Evolutionary conservation across 768 basidiomycete species (phyloP), one percentile per base, ranked within the genome.

Genomic region (Lactarius tabidus): DNA sequence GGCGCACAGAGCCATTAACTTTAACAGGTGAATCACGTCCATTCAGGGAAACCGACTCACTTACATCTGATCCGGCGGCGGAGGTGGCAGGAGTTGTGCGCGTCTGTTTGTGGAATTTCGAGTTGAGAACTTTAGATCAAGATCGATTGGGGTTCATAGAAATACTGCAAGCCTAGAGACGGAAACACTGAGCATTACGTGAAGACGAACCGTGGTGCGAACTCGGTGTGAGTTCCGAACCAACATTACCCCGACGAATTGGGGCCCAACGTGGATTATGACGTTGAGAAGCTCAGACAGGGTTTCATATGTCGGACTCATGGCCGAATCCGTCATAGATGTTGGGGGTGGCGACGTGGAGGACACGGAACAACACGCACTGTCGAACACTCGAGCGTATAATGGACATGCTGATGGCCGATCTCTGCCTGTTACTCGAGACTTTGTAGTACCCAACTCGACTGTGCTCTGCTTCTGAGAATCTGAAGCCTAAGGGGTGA

Each of bases 21-120:
- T 62, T 26, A 66, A 31, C 31, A 8, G 36, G 20, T 17, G 15
- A 28, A 29, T 10, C 35, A 51, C 29, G 31, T 15, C 23, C 36
- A 18, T 8, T 17, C 17, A 64, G 35, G 59, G 29, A 48, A 14
- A 29, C 3, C 1, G 18, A 67, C 57, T 67, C 23, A 38, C 67
- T 61, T 39, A 20, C 57, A 20, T 28, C 58, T 4, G 38, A 57
- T 43, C 9, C 45, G 3, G 28, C 8, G 33, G 3, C 33, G 33
- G 33, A 3, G 33, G 33, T 33, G 33, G 33, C 33, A 29, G 45
- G 31, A 31, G 58, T 1, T 39, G 59, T 63, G 38, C 63, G 60
- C 41, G 57, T 62, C 35, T 79, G 74, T 70, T 88, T 88, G 67
- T 85, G 82, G 1, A 84, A 78, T 72, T 86, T 85, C 36, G 85